These are phyloP conservation scores for Coemansia sp. DNA, from an alignment of 192 early-diverging fungal genomes.

Conservation along the genomic window DNA sequence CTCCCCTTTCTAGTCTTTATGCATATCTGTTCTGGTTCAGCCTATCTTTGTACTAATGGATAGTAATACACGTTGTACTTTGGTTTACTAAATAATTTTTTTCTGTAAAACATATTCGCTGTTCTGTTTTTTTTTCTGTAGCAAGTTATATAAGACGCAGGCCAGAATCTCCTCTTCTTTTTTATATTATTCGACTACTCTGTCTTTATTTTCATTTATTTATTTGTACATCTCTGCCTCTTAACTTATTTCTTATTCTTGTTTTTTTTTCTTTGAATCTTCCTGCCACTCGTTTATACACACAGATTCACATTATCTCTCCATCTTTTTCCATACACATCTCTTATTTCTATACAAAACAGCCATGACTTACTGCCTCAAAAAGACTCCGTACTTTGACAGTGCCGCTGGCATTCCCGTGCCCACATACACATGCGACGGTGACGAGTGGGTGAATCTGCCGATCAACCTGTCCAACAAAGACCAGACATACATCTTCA, in stretches of 20 bases:
- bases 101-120: neutral
- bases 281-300: neutral
- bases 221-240: neutral
- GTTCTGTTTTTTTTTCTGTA: neutral
- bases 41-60: neutral
- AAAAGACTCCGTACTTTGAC: conserved; percentile 49
- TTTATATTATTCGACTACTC: neutral
- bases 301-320: neutral
- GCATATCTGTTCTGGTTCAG: neutral
- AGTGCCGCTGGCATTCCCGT: conserved; percentile 40
- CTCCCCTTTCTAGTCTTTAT: conserved; percentile 2
- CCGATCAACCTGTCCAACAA: conserved; percentile 53
- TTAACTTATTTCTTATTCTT: conserved; percentile 1
- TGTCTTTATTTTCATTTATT: too few relatives aligned
- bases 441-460: conserved; percentile 53
- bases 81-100: neutral
- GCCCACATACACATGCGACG: conserved; percentile 52
- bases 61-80: neutral
- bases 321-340: neutral
- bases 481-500: conserved; percentile 49
- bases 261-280: neutral
- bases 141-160: neutral
- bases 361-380: conserved; percentile 48
- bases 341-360: neutral
- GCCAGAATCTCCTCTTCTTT: neutral